These are phyloP conservation scores for Colletotrichum sp. DNA, from an alignment of 2,329 filamentous ascomycete genomes.

Conservation along the genomic window DNA sequence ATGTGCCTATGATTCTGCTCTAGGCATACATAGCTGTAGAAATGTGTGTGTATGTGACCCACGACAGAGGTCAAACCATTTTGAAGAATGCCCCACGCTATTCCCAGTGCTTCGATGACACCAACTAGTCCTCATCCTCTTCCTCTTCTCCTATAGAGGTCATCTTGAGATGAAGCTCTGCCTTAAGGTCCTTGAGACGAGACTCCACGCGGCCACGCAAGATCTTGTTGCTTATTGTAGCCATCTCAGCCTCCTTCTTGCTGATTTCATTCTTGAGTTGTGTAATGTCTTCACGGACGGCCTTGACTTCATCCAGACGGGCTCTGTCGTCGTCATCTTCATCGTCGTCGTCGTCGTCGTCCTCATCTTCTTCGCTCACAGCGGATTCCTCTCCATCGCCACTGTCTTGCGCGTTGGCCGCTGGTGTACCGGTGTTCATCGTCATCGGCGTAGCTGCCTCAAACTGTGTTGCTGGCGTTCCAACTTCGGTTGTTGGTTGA, in stretches of 20 bases:
- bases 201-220: constrained; percentile 54
- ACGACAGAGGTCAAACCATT: neutral
- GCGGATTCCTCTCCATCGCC: constrained; percentile 51
- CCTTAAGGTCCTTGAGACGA: constrained; percentile 52
- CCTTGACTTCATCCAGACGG: constrained; percentile 54
- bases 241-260: constrained; percentile 48
- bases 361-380: constrained; percentile 52
- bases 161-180: constrained; percentile 50
- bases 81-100: neutral
- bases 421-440: constrained; percentile 48
- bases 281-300: constrained; percentile 59
- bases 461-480: constrained; percentile 45
- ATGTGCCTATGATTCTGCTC: neutral
- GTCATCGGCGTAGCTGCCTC: constrained; percentile 51
- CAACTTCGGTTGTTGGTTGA: constrained; percentile 35
- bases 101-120: neutral
- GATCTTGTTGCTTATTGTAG: constrained; percentile 49
- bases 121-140: constrained; percentile 14
- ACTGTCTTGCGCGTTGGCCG: constrained; percentile 45
- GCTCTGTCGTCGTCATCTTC: constrained; percentile 59
- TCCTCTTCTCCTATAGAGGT: constrained; percentile 41
- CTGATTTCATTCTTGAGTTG: constrained; percentile 57
- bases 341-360: constrained; percentile 58
- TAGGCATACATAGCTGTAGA: neutral
- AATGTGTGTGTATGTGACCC: neutral